Evolutionary conservation across 2,329 filamentous ascomycete genomes (phyloP), one percentile per base, ranked within the genome.

Genomic region (Aschersonia sp.): DNA sequence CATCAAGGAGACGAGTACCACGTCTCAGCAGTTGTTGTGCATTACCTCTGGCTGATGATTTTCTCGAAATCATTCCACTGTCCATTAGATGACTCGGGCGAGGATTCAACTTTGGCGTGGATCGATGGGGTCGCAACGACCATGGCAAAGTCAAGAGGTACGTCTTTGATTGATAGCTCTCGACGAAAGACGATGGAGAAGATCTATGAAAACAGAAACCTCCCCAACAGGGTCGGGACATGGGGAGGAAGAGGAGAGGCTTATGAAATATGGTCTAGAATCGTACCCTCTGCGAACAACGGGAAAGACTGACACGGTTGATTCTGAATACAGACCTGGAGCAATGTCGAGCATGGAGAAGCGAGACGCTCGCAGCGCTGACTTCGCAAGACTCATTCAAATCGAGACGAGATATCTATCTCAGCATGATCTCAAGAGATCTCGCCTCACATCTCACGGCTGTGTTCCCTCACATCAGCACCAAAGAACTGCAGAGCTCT

Each of bases 61-160:
- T 66, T 65, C 47, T 54, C 61, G 29, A 64, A 60, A 47, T 59
- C 62, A 0, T 66, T 66, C 48, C 66, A 66, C 53, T 61, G 60
- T 46, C 63, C 64, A 6, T 50, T 66, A 41, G 61, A 64, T 47
- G 61, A 64, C 41, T 52, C 52, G 1, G 55, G 58, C 20, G 53
- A 56, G 9, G 57, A 63, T 32, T 53, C 58, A 20, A 64, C 61
- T 4, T 31, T 59, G 9, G 48, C 51, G 29, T 66, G 63, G 61
- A 58, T 66, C 45, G 57, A 63, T 9, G 58, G 61, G 30, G 48
- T 65, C 3, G 61, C 64, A 51, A 54, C 41, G 1, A 55, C 57
- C 41, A 64, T 66, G 60, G 58, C 58, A 5, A 59, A 58, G 43
- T 51, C 43, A 28, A 41, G 50, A 49, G 47, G 50, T 65, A 28